A percentile compares a stretch with the other conserved stretches of the same genome.
Evolutionary conservation across 129 eudicot genomes (phyloP).

Genomic region (Calendula officinalis): DNA sequence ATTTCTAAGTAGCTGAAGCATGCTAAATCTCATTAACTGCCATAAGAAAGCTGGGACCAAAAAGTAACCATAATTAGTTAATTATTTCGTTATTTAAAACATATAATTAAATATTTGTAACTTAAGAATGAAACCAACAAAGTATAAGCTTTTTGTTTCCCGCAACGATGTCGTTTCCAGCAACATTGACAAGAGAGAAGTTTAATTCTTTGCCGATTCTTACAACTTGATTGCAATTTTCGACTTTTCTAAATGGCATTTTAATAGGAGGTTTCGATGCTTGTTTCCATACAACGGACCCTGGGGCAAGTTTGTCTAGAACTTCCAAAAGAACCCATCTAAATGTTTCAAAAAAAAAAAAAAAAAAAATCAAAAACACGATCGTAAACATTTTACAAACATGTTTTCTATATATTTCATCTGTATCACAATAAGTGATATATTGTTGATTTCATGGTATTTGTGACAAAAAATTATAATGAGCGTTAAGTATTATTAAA

Average conservation of each 20-base stretch:
- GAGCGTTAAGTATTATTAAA: no score
- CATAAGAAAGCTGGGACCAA: slow-evolving; percentile 73
- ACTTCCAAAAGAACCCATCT: slow-evolving; percentile 81
- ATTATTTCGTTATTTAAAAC: neutral
- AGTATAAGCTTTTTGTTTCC: slow-evolving; percentile 81
- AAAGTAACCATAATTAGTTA: slow-evolving; percentile 15
- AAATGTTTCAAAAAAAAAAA: slow-evolving; percentile 12
- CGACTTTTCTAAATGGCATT: slow-evolving; percentile 76
- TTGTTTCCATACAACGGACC: slow-evolving; percentile 72
- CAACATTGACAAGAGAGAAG: slow-evolving; percentile 69
- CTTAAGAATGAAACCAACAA: slow-evolving; percentile 36
- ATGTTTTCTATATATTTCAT: neutral
- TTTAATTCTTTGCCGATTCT: slow-evolving; percentile 61
- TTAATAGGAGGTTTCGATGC: slow-evolving; percentile 77
- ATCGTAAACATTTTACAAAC: neutral
- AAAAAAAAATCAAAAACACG: slow-evolving; percentile 15
- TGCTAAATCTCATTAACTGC: slow-evolving; percentile 87
- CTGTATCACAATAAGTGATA: neutral
- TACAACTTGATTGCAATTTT: slow-evolving; percentile 76
- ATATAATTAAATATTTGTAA: neutral
- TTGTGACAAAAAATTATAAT: no score
- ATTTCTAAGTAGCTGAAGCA: slow-evolving; percentile 81
- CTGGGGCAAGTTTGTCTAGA: slow-evolving; percentile 73
- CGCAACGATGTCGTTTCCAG: slow-evolving; percentile 72
- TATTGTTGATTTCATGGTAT: no score